These are phyloP conservation scores for Sporothrix variecibatus DNA, from an alignment of 2,329 filamentous ascomycete genomes.

Conservation along the genomic window DNA sequence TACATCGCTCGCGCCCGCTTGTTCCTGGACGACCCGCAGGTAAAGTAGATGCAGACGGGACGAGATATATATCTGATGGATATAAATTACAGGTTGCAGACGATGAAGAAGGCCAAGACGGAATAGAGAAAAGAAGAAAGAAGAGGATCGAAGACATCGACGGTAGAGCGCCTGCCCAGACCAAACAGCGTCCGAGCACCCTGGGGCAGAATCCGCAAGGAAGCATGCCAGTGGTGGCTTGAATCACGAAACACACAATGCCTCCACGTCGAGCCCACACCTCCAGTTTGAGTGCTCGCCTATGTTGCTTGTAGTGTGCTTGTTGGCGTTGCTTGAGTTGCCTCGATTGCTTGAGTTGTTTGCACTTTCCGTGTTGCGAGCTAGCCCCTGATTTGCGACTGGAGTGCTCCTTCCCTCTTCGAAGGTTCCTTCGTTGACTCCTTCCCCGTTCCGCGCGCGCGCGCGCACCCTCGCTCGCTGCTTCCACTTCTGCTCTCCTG, in stretches of 20 bases:
- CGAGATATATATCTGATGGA: neutral
- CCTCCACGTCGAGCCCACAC: neutral
- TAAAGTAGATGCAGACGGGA: constrained; percentile 4
- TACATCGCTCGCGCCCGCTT: neutral
- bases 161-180: neutral
- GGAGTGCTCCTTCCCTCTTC: constrained; percentile 3
- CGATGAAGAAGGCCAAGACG: neutral
- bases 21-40: neutral
- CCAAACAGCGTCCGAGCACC: constrained; percentile 4
- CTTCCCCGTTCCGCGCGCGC: neutral
- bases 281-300: neutral
- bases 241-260: constrained; percentile 10
- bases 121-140: neutral
- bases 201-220: neutral
- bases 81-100: neutral
- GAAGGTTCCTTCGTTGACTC: neutral
- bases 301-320: neutral
- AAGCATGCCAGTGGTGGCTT: constrained; percentile 13
- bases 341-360: neutral
- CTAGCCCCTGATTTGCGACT: neutral
- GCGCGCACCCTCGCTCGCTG: neutral
- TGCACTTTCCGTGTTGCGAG: neutral
- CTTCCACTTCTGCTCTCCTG: neutral
- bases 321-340: neutral
- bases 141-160: neutral